Evolutionary conservation across 441 rosid genomes (phyloP).

Genomic region (Kokia cookei): DNA sequence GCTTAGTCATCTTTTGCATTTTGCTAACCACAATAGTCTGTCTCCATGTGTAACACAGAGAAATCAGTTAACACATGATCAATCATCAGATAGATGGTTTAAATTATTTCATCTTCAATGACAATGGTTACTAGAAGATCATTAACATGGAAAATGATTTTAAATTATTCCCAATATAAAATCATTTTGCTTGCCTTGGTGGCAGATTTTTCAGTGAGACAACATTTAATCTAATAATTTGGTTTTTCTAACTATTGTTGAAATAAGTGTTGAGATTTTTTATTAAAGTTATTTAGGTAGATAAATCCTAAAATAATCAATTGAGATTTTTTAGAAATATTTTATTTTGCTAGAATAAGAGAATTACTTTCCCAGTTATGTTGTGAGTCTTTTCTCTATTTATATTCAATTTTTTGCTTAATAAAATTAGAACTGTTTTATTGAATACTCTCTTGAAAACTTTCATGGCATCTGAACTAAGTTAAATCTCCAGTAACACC

Average conservation of each 20-base stretch:
- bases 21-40: slow-evolving; percentile 75
- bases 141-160: neutral
- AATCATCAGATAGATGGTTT: neutral
- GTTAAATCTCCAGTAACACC: too few relatives aligned
- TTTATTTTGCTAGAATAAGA: too few relatives aligned
- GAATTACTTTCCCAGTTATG: too few relatives aligned
- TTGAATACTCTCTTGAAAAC: too few relatives aligned
- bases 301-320: too few relatives aligned
- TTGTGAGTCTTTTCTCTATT: too few relatives aligned
- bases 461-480: too few relatives aligned
- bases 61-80: slow-evolving; percentile 1
- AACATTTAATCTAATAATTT: slow-evolving; percentile 7
- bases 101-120: neutral
- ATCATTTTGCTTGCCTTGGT: neutral
- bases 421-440: too few relatives aligned
- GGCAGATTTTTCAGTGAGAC: neutral
- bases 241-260: neutral
- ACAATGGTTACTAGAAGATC: neutral
- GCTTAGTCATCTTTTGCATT: slow-evolving; percentile 84
- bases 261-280: too few relatives aligned
- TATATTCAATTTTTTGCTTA: too few relatives aligned
- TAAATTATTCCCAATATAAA: neutral
- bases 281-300: too few relatives aligned
- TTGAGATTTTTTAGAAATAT: too few relatives aligned
- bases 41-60: slow-evolving; percentile 6